Evolutionary conservation across 2,329 filamentous ascomycete genomes (phyloP), one percentile per base, ranked within the genome.

Genomic region (Ophiocordyceps camponoti-rufipedis): DNA sequence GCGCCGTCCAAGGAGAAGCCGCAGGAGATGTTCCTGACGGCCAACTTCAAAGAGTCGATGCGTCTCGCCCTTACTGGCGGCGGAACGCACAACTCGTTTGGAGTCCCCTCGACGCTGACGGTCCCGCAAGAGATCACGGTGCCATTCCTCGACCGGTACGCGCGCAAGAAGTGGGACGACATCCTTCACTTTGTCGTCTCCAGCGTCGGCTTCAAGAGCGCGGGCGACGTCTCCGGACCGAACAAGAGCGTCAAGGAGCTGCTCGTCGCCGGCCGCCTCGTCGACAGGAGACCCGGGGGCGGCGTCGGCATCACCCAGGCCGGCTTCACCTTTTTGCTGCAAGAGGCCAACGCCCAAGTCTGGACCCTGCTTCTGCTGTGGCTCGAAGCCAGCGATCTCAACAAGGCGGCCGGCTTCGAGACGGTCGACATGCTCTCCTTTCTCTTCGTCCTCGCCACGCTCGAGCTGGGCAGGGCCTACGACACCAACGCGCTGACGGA

Each of bases 161-260:
- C 91, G 5, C 77, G 85, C 46, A 76, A 75, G 54, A 88, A 94
- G 58, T 98, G 91, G 88, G 93, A 98, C 62, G 83, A 86, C 28
- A 94, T 98, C 28, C 64, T 98, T 43, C 91, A 95, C 61, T 98
- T 87, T 57, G 88, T 98, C 59, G 91, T 98, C 18, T 84, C 82
- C 47, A 82, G 77, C 49, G 80, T 83, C 9, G 78, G 75, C 1
- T 74, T 49, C 59, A 68, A 55, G 56, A 65, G 50, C 56, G 63
- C 66, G 14, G 62, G 68, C 40, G 70, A 68, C 31, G 63, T 64
- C 18, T 63, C 67, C 39, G 64, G 66, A 11, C 77, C 83, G 29
- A 85, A 83, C 58, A 74, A 75, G 54, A 82, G 82, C 14, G 93
- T 96, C 29, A 93, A 89, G 62, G 77, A 84, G 51, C 72, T 98